Conservation (phyloP, 2,329 filamentous ascomycete genomes). For the Ophiostoma piceae region DNA sequence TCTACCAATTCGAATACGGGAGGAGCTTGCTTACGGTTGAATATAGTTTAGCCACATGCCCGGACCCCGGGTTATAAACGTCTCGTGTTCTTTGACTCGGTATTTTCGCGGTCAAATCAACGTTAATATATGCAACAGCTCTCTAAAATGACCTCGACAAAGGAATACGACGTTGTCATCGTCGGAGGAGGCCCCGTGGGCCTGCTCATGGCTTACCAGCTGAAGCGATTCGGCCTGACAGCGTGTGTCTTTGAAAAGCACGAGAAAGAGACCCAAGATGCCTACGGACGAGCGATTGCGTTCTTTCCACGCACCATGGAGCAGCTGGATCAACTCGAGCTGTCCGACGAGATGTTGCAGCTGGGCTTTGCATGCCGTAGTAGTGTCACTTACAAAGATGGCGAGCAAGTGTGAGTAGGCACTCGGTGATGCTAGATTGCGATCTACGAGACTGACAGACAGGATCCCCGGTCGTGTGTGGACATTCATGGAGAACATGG, state of each 20-base stretch:
- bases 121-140: neutral
- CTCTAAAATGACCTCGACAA: neutral
- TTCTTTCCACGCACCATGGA: slow-evolving; percentile 48
- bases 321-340: slow-evolving; percentile 48
- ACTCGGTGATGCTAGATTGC: neutral
- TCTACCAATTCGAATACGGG: neutral
- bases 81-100: neutral
- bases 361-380: slow-evolving; percentile 48
- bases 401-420: slow-evolving; percentile 37
- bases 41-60: neutral
- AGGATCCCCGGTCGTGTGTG: slow-evolving; percentile 40
- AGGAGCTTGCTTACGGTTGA: neutral
- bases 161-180: slow-evolving; percentile 34
- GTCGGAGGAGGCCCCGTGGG: slow-evolving; percentile 45
- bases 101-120: neutral
- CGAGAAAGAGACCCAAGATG: slow-evolving; percentile 44
- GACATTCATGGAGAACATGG: slow-evolving; percentile 51
- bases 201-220: slow-evolving; percentile 42
- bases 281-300: slow-evolving; percentile 51
- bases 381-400: slow-evolving; percentile 46
- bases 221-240: slow-evolving; percentile 38
- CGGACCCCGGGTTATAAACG: neutral
- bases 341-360: slow-evolving; percentile 47
- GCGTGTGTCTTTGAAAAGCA: slow-evolving; percentile 47
- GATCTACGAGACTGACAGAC: neutral